Evolutionary conservation across 2,329 filamentous ascomycete genomes (phyloP).

Genomic region (Graphilbum ipis-grandicollis): DNA sequence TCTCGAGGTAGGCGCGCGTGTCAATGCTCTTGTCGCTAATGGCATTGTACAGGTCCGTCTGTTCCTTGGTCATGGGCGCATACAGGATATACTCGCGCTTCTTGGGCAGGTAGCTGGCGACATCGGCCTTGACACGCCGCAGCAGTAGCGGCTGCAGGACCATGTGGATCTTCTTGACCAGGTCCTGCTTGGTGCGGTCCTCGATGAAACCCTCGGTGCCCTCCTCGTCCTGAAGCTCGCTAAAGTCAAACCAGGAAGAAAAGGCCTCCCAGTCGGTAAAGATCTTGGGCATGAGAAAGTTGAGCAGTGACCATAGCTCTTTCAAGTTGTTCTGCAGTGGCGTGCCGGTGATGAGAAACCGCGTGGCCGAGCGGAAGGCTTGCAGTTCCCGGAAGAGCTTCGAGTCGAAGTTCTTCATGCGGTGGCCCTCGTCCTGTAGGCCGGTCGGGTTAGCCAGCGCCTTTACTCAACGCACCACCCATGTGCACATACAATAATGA

Average conservation of each 20-base stretch:
- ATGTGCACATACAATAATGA: constrained; percentile 64
- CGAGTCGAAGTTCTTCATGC: constrained; percentile 93
- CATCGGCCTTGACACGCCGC: constrained; percentile 79
- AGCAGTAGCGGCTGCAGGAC: constrained; percentile 85
- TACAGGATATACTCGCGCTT: constrained; percentile 95
- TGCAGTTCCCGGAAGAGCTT: constrained; percentile 78
- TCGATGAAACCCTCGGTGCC: constrained; percentile 63
- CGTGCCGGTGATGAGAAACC: constrained; percentile 85
- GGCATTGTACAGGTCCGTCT: constrained; percentile 72
- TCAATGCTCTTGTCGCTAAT: constrained; percentile 40
- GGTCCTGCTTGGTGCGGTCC: constrained; percentile 57
- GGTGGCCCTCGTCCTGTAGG: constrained; percentile 89
- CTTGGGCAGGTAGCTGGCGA: constrained; percentile 79
- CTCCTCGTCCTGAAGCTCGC: constrained; percentile 69
- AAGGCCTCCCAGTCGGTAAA: constrained; percentile 91
- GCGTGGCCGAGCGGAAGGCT: constrained; percentile 76
- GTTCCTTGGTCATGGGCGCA: constrained; percentile 77
- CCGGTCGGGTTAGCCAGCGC: no score
- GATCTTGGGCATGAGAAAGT: constrained; percentile 82
- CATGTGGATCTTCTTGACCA: constrained; percentile 82
- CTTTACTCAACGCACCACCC: no score
- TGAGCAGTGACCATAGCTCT: constrained; percentile 85
- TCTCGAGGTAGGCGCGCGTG: constrained; percentile 61
- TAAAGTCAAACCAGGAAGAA: constrained; percentile 94
- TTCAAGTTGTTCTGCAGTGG: constrained; percentile 90